Evolutionary conservation across 139 green algal species (phyloP), one percentile per base, ranked within the genome.

Genomic region (Spirogloea muscicola): DNA sequence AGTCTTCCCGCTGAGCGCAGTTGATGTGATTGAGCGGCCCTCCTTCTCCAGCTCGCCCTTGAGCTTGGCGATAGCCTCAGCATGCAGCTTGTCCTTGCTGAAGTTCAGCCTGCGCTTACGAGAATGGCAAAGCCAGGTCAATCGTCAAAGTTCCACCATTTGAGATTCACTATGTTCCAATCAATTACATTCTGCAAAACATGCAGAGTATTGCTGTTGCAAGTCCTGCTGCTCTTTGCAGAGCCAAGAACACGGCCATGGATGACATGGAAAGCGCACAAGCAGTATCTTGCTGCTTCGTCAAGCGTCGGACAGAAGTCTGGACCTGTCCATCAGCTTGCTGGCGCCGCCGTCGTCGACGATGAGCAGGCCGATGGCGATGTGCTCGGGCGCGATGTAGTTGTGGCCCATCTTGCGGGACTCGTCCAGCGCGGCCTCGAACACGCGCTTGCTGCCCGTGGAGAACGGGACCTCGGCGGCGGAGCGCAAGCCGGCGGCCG

Each of bases 371-470:
- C 89, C 91, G 36, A 96, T 67, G 37, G 90, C 44, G 41, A 97
- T 89, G 82, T 97, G 93, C 82, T 97, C 93, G 4, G 93, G 91
- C 1, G 85, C 82, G 37, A 97, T 94, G 86, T 89, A 97, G 18
- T 87, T 91, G 48, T 94, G 86, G 31, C 84, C 84, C 58, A 87
- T 77, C 65, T 83, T 82, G 61, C 85, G 87, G 49, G 88, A 92
- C 71, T 97, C 87, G 78, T 94, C 87, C 55, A 92, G 82, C 9
- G 92, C 91, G 5, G 65, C 73, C 72, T 97, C 90, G 48, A 96
- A 97, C 0, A 90, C 84, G 9, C 83, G 77, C 68, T 94, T 92
- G 21, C 88, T 82, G 9, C 84, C 88, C 3, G 71, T 58, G 64
- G 77, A 89, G 81, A 96, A 96, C 13, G 86, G 85, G 16, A 96